Evolutionary conservation across 2,329 filamentous ascomycete genomes (phyloP).

Genomic region (Neodidymelliopsis sp.): DNA sequence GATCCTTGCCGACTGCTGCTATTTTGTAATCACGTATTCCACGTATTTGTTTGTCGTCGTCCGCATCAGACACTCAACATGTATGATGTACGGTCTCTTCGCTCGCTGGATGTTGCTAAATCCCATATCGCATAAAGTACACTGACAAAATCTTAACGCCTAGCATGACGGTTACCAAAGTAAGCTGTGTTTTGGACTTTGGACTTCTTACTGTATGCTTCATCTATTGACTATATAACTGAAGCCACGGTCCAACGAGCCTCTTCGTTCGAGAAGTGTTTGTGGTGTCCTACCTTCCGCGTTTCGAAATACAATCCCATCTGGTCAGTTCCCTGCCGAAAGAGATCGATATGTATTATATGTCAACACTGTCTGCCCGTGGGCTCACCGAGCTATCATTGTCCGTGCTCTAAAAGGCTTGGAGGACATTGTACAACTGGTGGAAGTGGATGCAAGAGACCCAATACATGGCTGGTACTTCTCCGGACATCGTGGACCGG

Average conservation of each 20-base stretch:
- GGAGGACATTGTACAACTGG: conserved; percentile 58
- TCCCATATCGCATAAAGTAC: neutral
- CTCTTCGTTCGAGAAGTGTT: neutral
- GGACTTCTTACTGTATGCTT: neutral
- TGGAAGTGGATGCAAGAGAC: conserved; percentile 51
- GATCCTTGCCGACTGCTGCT: conserved; percentile 20
- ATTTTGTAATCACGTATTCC: conserved; percentile 41
- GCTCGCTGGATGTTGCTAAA: conserved; percentile 6
- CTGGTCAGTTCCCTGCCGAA: conserved; percentile 64
- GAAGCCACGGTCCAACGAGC: neutral
- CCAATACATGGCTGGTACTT: conserved; percentile 44
- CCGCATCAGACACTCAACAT: neutral
- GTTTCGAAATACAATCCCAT: conserved; percentile 66
- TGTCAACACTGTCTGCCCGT: conserved; percentile 67
- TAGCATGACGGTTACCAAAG: conserved; percentile 22
- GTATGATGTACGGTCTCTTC: conserved; percentile 9
- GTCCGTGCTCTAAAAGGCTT: conserved; percentile 60
- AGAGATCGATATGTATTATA: conserved; percentile 69
- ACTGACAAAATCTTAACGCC: neutral
- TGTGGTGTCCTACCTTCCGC: conserved; percentile 4
- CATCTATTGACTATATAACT: neutral
- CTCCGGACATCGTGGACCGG: conserved; percentile 36
- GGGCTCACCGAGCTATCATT: conserved; percentile 63
- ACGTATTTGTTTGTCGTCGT: neutral
- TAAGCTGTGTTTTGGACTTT: neutral